A percentile compares a stretch with the other conserved stretches of the same genome.
phyloP scores from a whole-genome alignment of 192 early-diverging fungal genomes.

The Chytriomyces sp. region DNA sequence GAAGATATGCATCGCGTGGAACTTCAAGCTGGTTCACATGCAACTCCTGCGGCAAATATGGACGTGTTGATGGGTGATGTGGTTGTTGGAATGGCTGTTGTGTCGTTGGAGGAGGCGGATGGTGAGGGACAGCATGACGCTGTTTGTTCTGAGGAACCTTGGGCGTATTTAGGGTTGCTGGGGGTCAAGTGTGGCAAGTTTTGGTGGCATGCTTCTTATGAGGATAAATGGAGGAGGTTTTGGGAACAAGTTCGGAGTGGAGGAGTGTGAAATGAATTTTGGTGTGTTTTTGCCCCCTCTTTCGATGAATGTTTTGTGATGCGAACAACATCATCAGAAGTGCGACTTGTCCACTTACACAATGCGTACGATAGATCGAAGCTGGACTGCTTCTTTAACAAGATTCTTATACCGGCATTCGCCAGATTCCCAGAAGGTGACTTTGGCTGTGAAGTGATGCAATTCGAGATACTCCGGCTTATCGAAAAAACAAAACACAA shows the following conservation, averaged over 20 bases:
- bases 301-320: too few species aligned
- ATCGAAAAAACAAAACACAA: too few species aligned
- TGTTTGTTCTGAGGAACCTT: conserved; percentile 2
- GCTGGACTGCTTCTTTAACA: too few species aligned
- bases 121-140: neutral
- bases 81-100: conserved; percentile 10
- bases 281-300: too few species aligned
- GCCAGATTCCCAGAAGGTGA: too few species aligned
- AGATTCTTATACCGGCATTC: too few species aligned
- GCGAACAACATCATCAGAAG: too few species aligned
- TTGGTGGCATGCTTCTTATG: conserved; percentile 7
- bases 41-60: neutral
- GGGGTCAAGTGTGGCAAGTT: conserved; percentile 1
- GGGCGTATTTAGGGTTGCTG: conserved; percentile 7
- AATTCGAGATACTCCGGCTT: too few species aligned
- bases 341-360: too few species aligned
- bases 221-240: conserved; percentile 4
- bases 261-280: too few species aligned
- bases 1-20: conserved; percentile 11
- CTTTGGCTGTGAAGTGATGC: too few species aligned
- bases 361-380: too few species aligned
- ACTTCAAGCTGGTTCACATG: neutral
- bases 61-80: neutral
- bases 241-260: neutral
- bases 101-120: conserved; percentile 15